A percentile compares a stretch with the other conserved stretches of the same genome.
Conservation (phyloP, 805 yeast species). For the Jamesozyma rosinii region DNA sequence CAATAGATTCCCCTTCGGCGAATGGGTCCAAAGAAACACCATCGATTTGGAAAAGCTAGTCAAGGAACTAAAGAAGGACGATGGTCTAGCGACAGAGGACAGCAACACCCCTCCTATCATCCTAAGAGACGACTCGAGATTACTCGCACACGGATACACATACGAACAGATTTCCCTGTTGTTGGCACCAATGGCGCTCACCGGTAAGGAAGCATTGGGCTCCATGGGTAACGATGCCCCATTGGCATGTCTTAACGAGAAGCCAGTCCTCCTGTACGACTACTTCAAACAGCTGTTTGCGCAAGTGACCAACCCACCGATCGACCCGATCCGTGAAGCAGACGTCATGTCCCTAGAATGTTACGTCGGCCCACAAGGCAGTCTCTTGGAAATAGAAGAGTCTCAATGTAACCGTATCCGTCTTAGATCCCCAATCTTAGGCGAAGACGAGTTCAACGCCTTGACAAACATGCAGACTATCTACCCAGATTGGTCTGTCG, state of each 20-base stretch:
- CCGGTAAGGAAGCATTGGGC: constrained; percentile 90
- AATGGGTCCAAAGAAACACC: constrained; percentile 75
- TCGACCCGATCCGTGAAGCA: constrained; percentile 93
- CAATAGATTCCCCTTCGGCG: constrained; percentile 78
- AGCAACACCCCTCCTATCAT: neutral
- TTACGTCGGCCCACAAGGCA: constrained; percentile 95
- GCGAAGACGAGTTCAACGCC: constrained; percentile 65
- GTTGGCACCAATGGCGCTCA: constrained; percentile 86
- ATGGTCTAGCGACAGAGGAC: neutral
- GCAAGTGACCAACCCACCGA: constrained; percentile 97
- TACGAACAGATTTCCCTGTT: constrained; percentile 79
- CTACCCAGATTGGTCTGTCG: constrained; percentile 52
- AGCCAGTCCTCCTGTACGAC: constrained; percentile 83
- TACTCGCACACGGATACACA: constrained; percentile 86
- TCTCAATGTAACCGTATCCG: constrained; percentile 83
- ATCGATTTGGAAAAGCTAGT: constrained; percentile 69
- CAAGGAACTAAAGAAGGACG: neutral
- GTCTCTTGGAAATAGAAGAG: constrained; percentile 84
- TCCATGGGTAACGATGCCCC: constrained; percentile 99
- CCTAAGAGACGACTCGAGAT: constrained; percentile 66
- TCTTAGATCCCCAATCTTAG: constrained; percentile 73
- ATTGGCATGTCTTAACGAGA: constrained; percentile 86
- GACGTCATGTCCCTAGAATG: constrained; percentile 97
- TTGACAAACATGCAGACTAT: constrained; percentile 56
- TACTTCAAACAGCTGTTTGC: constrained; percentile 95